phyloP scores from a whole-genome alignment of 2,329 filamentous ascomycete genomes.

The Exophiala bonariae region DNA sequence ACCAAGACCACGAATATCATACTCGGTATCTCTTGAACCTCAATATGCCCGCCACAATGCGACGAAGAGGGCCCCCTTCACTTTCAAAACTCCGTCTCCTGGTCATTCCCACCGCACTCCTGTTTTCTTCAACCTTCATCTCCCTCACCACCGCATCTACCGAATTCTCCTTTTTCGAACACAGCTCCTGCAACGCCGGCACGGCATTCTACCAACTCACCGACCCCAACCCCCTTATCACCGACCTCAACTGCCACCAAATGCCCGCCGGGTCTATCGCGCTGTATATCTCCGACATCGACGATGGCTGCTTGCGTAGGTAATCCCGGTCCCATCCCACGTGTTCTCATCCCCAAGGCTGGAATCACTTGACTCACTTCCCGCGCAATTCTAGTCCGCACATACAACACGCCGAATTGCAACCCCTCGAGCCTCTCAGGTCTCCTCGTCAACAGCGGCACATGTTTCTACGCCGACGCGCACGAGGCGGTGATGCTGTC shows the following conservation, averaged over 20 bases:
- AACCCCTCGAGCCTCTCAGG: conserved; percentile 8
- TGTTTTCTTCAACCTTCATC: conserved; percentile 2
- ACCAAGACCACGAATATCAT: too few relatives aligned
- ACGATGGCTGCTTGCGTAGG: conserved; percentile 19
- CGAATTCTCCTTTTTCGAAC: conserved; percentile 18
- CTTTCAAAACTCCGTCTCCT: too few relatives aligned
- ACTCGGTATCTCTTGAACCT: too few relatives aligned
- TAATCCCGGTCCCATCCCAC: too few relatives aligned
- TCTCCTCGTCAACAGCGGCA: conserved; percentile 11
- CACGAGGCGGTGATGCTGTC: conserved; percentile 5
- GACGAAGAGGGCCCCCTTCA: too few relatives aligned
- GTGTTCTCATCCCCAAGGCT: not conserved
- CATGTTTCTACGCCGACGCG: conserved; percentile 18
- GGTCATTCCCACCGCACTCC: too few relatives aligned
- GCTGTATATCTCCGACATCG: conserved; percentile 15
- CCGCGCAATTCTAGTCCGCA: conserved; percentile 11
- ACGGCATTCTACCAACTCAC: conserved; percentile 14
- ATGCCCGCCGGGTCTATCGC: conserved; percentile 17
- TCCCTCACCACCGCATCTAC: not conserved
- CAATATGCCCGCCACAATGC: too few relatives aligned
- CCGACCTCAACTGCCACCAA: conserved; percentile 18
- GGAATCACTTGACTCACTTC: too few relatives aligned
- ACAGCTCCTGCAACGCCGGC: conserved; percentile 22
- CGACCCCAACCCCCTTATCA: conserved; percentile 3
- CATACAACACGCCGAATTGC: conserved; percentile 11